These are phyloP conservation scores for Gossypium herbaceum DNA, from an alignment of 345 rosid species.

Conservation along the genomic window DNA sequence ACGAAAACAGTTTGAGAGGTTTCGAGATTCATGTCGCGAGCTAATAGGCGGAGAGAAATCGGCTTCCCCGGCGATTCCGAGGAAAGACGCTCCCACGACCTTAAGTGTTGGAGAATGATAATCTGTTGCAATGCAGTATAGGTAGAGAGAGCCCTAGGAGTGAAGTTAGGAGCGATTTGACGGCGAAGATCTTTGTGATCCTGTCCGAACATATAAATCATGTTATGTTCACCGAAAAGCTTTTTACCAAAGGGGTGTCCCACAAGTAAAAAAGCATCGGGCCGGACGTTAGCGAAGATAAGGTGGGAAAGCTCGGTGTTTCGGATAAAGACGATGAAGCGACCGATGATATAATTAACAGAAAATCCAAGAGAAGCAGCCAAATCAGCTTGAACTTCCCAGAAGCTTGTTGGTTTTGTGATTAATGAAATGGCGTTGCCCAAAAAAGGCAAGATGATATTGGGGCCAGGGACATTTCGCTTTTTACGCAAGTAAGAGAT, in stretches of 20 bases:
- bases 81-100: slow-evolving; percentile 39
- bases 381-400: slow-evolving; percentile 51
- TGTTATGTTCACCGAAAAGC: slow-evolving; percentile 80
- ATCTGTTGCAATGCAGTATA: slow-evolving; percentile 65
- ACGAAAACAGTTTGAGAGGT: slow-evolving; percentile 86
- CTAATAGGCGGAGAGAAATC: slow-evolving; percentile 39
- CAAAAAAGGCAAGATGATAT: slow-evolving; percentile 52
- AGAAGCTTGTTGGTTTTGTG: slow-evolving; percentile 59
- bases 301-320: slow-evolving; percentile 63
- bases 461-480: slow-evolving; percentile 58
- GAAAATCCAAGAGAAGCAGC: slow-evolving; percentile 51
- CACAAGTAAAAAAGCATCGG: slow-evolving; percentile 72
- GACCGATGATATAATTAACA: slow-evolving; percentile 61
- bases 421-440: slow-evolving; percentile 60
- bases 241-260: slow-evolving; percentile 90
- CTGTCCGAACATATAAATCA: slow-evolving; percentile 80
- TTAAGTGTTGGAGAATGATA: slow-evolving; percentile 59
- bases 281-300: slow-evolving; percentile 69
- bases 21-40: slow-evolving; percentile 75
- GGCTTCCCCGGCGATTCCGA: slow-evolving; percentile 17
- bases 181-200: slow-evolving; percentile 78
- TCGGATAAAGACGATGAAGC: slow-evolving; percentile 59
- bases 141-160: slow-evolving; percentile 62
- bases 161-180: slow-evolving; percentile 78
- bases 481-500: slow-evolving; percentile 52